Percentiles rank a stretch among this genome's conserved stretches.
These are phyloP conservation scores for Phytophthora macrochlamydospora DNA, from an alignment of 352 stramenopile genomes.

Conservation along the genomic window DNA sequence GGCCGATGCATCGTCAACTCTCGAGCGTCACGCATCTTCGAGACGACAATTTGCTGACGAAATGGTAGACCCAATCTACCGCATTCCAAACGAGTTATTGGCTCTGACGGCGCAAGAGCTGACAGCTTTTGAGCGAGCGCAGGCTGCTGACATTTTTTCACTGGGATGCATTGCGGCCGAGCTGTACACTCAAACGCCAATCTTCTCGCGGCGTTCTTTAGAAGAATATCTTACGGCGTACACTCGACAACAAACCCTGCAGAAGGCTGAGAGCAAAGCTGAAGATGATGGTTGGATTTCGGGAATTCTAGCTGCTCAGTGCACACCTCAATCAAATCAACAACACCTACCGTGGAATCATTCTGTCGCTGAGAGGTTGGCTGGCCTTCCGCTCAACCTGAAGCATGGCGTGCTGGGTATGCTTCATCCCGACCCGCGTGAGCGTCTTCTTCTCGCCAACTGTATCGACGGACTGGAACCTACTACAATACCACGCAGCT, in stretches of 20 bases:
- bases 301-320: conserved; percentile 23
- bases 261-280: not conserved
- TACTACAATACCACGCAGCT: conserved; percentile 3
- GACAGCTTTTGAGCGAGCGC: conserved; percentile 35
- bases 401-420: conserved; percentile 58
- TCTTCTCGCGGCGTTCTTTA: conserved; percentile 66
- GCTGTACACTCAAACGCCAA: conserved; percentile 55
- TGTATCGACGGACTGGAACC: conserved; percentile 43
- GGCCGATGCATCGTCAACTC: not conserved
- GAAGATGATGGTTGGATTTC: conserved; percentile 33
- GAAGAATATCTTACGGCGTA: conserved; percentile 40
- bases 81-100: conserved; percentile 26
- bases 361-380: conserved; percentile 28
- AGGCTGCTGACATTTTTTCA: conserved; percentile 60
- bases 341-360: conserved; percentile 34
- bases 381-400: conserved; percentile 47
- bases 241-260: conserved; percentile 11
- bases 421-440: conserved; percentile 48
- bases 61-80: conserved; percentile 51
- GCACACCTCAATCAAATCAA: not conserved
- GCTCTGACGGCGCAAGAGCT: conserved; percentile 12
- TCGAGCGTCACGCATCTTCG: conserved; percentile 9
- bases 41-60: conserved; percentile 38
- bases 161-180: conserved; percentile 76
- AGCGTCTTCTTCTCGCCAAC: conserved; percentile 36